Base-by-base conservation (phyloP, 768 basidiomycete genomes). In the Tylopilus subfusipes region DNA sequence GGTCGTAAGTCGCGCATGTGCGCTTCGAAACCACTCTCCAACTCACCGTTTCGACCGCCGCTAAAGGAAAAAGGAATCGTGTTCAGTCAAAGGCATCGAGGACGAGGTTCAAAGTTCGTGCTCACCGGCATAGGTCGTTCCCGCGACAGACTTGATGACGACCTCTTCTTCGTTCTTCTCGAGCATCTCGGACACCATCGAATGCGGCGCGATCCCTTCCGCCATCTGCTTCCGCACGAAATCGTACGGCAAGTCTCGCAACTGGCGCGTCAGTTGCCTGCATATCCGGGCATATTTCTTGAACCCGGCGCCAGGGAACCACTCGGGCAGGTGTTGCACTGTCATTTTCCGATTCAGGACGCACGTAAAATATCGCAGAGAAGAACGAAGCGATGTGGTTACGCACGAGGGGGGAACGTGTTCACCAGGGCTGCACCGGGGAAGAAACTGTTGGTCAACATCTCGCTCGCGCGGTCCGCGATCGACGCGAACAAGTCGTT, bases 351-450 rank as follows among this genome's bases (percentile, higher is more conserved):
- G n/a, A 16, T 16, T 22, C n/a, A n/a, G 13, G 3, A 14, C 11
- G 11, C 16, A 11, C 10, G n/a, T 33, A 44, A 33, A n/a, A 13
- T 1, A 13, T n/a, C 14, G 27, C 10, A 8, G n/a, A 18, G 19
- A 18, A 3, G n/a, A n/a, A n/a, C 3, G 36, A n/a, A n/a, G 11
- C 9, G 21, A 22, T 12, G 11, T 13, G 14, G 3, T 18, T 21
- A 61, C 70, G 47, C 29, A 71, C 70, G 34, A 12, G 53, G 52
- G 2, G 74, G 72, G 34, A 72, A 64, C 10, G 60, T 39, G 54
- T 73, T 67, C 11, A 74, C 71, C 9, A 67, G 54, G 1, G 56
- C 61, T n/a, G 64, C 66, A 13, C 72, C 71, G 4, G 72, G 68
- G 48, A 68, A 65, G 48, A 66, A 59, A 24, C 60, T 53, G 6